Percentiles rank a stretch among this genome's conserved stretches.
These are phyloP conservation scores for Aegilops longissima DNA, from an alignment of 176 grass and related monocot genomes.

Conservation along the genomic window DNA sequence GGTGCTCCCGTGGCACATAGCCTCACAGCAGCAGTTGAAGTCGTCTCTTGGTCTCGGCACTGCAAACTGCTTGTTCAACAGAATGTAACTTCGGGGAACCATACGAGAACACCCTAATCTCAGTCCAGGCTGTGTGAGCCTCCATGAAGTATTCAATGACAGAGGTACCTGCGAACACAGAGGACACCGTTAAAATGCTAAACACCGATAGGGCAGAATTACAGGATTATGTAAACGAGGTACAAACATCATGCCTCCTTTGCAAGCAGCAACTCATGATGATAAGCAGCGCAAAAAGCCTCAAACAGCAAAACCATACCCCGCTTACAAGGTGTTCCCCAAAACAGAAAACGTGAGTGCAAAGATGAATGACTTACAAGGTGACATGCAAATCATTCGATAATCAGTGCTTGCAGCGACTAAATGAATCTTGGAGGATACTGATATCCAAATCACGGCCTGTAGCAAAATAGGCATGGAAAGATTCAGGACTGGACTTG, in stretches of 20 bases:
- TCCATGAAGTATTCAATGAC: neutral
- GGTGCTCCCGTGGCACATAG: neutral
- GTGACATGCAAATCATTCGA: neutral
- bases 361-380: slow-evolving; percentile 11
- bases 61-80: neutral
- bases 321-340: neutral
- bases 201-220: neutral
- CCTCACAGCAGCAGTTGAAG: neutral
- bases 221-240: neutral
- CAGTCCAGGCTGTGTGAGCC: neutral
- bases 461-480: slow-evolving; percentile 36
- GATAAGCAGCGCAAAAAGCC: no score
- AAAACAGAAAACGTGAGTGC: neutral
- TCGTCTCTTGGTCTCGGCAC: neutral
- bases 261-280: neutral
- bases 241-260: neutral
- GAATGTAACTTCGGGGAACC: neutral
- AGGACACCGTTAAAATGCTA: neutral
- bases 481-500: slow-evolving; percentile 5
- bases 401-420: slow-evolving; percentile 51
- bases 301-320: no score
- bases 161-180: neutral
- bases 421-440: slow-evolving; percentile 68
- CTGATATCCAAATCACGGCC: slow-evolving; percentile 74
- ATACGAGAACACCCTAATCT: neutral